Percentiles rank a stretch among this genome's conserved stretches.
These are phyloP conservation scores for Ogataea nakhonphanomensis DNA, from an alignment of 805 yeast genomes.

Conservation along the genomic window DNA sequence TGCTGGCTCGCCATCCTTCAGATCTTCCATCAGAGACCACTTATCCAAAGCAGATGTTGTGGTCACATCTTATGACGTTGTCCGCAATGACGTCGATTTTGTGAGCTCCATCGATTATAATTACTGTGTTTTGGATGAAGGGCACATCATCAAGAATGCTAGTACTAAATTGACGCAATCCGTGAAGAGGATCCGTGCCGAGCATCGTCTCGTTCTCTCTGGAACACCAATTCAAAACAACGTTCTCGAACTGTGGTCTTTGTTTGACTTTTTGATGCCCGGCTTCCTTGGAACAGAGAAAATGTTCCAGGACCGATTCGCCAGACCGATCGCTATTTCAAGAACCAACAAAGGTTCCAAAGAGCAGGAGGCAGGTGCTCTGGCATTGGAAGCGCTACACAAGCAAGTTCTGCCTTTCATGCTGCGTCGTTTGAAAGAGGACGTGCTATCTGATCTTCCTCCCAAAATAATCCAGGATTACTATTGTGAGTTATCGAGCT, in stretches of 20 bases:
- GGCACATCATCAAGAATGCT: conserved; percentile 94
- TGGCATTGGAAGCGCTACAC: conserved; percentile 93
- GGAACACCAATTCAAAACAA: conserved; percentile 99
- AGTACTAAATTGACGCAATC: conserved; percentile 83
- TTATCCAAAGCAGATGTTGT: conserved; percentile 71
- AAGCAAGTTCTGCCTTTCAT: conserved; percentile 95
- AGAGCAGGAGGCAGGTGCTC: conserved; percentile 95
- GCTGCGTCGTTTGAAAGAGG: conserved; percentile 93
- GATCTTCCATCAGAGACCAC: conserved; percentile 53
- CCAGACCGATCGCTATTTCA: conserved; percentile 96
- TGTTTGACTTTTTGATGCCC: conserved; percentile 97
- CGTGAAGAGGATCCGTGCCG: conserved; percentile 77
- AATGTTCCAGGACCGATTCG: conserved; percentile 87
- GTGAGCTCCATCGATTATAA: conserved; percentile 67
- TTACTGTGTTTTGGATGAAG: conserved; percentile 95
- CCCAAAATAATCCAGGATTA: conserved; percentile 98
- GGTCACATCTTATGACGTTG: conserved; percentile 94
- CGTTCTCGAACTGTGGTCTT: conserved; percentile 94
- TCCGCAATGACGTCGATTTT: conserved; percentile 80
- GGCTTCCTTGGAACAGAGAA: conserved; percentile 96
- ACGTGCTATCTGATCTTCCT: conserved; percentile 91
- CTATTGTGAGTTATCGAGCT: conserved; percentile 90
- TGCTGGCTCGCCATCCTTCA: conserved; percentile 85
- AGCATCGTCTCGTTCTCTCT: conserved; percentile 84
- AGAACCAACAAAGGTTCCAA: conserved; percentile 85